Evolutionary conservation across 2,329 filamentous ascomycete genomes (phyloP), one percentile per base, ranked within the genome.

Genomic region (Scedosporium boydii): DNA sequence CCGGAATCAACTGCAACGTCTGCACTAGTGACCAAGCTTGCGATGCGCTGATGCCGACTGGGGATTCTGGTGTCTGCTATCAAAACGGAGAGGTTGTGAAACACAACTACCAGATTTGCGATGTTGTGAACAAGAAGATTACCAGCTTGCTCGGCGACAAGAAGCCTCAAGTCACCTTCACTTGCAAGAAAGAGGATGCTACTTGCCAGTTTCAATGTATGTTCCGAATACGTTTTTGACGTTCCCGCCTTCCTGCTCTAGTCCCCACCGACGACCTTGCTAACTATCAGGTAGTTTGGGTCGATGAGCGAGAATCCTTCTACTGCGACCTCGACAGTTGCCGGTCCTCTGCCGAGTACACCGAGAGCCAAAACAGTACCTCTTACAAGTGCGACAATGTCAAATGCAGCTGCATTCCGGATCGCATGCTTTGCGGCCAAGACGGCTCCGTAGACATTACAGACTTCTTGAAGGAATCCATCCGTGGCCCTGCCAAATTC

Each of bases 1-100:
- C 85, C 48, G 95, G 95, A 66, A 93, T 99, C 77, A 99, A 99
- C 79, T 99, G 95, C 84, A 99, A 95, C 70, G 91, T 99, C 63
- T 99, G 95, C 76, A 87, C 88, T 64, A 86, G 87, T 3, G 82
- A 98, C 72, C 80, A 88, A 67, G 93, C 90, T 16, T 99, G 95
- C 71, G 86, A 95, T 72, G 87, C 90, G 41, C 79, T 99, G 75
- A 96, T 96, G 87, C 90, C 91, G 3, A 86, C 88, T 14, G 84
- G 84, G 3, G 84, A 91, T 65, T 91, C 88, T 56, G 95, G 92
- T 38, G 87, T 96, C 10, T 99, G 95, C 77, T 98, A 97, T 73
- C 88, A 90, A 70, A 88, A 93, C 68, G 93, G 93, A 56, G 86
- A 96, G 67, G 88, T 96, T 10, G 88, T 98, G 66, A 92, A 95